These are phyloP conservation scores for Quercus parvula DNA, from an alignment of 306 rosid genomes.

Conservation along the genomic window DNA sequence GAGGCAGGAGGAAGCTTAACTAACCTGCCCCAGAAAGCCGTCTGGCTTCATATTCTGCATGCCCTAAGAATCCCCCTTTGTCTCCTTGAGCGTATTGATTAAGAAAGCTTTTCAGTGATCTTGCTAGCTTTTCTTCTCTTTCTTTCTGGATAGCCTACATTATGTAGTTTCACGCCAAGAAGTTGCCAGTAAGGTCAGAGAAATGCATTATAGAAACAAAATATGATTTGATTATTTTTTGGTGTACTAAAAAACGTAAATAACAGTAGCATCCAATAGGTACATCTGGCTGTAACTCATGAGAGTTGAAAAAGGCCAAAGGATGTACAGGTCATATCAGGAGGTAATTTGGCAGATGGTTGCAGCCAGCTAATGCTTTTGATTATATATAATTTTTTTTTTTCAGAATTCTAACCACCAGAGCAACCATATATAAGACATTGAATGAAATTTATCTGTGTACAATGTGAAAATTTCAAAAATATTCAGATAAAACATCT, in stretches of 20 bases:
- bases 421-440: neutral
- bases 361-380: neutral
- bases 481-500: neutral
- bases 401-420: neutral
- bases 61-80: slow-evolving; percentile 60
- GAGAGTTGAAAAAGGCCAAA: neutral
- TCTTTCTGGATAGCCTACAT: slow-evolving; percentile 79
- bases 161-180: slow-evolving; percentile 12
- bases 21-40: slow-evolving; percentile 82
- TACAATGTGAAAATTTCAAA: neutral
- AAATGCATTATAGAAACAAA: neutral
- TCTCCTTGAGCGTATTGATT: slow-evolving; percentile 72
- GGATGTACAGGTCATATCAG: neutral
- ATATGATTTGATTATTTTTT: neutral
- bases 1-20: slow-evolving; percentile 14
- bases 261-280: neutral
- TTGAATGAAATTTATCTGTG: neutral
- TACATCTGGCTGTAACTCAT: neutral
- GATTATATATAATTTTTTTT: neutral
- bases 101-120: slow-evolving; percentile 53
- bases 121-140: slow-evolving; percentile 87
- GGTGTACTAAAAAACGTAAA: neutral
- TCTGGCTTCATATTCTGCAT: slow-evolving; percentile 75
- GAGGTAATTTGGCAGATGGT: neutral
- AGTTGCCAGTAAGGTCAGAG: neutral